Evolutionary conservation across 805 yeast species (phyloP).

Genomic region (Saccharomyces kudriavzevii): DNA sequence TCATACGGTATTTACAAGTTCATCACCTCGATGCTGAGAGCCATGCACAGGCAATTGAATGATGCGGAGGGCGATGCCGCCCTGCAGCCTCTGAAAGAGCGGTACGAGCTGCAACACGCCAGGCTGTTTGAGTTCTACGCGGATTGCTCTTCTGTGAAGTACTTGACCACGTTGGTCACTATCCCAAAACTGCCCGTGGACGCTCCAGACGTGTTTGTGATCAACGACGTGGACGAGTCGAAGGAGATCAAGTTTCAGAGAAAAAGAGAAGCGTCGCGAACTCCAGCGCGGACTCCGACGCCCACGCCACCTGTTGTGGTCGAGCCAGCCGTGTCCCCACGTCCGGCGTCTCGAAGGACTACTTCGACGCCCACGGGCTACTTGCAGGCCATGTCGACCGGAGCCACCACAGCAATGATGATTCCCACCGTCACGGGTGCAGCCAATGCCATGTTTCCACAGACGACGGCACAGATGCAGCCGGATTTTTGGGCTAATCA

Average conservation of each 20-base stretch:
- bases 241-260: constrained; percentile 13
- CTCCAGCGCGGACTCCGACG: constrained; percentile 1
- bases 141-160: constrained; percentile 79
- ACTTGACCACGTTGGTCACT: constrained; percentile 65
- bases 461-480: constrained; percentile 30
- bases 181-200: constrained; percentile 32
- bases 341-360: neutral
- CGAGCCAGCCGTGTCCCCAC: neutral
- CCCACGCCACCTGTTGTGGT: neutral
- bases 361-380: neutral
- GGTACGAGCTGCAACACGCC: constrained; percentile 62
- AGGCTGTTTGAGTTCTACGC: constrained; percentile 76
- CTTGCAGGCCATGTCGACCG: constrained; percentile 1
- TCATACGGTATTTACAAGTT: constrained; percentile 89
- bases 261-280: constrained; percentile 1
- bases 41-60: constrained; percentile 63
- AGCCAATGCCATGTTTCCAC: constrained; percentile 29
- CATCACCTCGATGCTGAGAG: constrained; percentile 82
- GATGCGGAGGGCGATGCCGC: constrained; percentile 52
- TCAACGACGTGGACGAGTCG: constrained; percentile 9
- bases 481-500: constrained; percentile 14
- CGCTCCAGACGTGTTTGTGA: constrained; percentile 29
- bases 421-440: constrained; percentile 17
- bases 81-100: constrained; percentile 59
- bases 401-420: neutral